phyloP scores from a whole-genome alignment of 1,284 basidiomycete genomes.

The Microbotryomycetes sp. region DNA sequence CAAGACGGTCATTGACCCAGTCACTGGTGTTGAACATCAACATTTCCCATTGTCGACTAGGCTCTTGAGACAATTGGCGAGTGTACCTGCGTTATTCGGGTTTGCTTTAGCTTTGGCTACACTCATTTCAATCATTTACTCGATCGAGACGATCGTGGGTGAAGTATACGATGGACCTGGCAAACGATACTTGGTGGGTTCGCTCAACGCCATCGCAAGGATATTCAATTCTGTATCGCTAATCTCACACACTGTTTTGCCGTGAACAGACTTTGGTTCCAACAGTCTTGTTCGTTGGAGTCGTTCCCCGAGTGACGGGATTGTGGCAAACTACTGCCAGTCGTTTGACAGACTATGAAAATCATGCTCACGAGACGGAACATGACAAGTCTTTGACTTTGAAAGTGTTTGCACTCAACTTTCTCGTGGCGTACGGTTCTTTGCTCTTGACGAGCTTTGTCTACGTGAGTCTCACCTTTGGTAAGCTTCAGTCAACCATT shows the following conservation, averaged over 20 bases:
- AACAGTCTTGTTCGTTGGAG: slow-evolving; percentile 71
- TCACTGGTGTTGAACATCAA: slow-evolving; percentile 23
- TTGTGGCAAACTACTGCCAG: slow-evolving; percentile 63
- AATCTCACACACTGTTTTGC: too few relatives aligned
- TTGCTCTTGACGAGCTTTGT: slow-evolving; percentile 62
- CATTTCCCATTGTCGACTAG: slow-evolving; percentile 1
- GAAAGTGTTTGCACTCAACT: slow-evolving; percentile 84
- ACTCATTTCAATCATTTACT: slow-evolving; percentile 42
- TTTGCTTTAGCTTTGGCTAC: slow-evolving; percentile 66
- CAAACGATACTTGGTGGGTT: slow-evolving; percentile 63
- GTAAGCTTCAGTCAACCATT: not conserved
- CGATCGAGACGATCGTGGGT: slow-evolving; percentile 42
- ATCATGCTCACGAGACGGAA: slow-evolving; percentile 52
- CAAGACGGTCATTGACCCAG: slow-evolving; percentile 27
- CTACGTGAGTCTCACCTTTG: slow-evolving; percentile 47
- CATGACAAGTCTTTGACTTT: slow-evolving; percentile 75
- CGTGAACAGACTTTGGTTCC: slow-evolving; percentile 62
- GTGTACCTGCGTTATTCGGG: slow-evolving; percentile 68
- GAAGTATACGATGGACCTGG: slow-evolving; percentile 76
- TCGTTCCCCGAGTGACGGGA: slow-evolving; percentile 77
- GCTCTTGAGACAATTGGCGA: slow-evolving; percentile 47
- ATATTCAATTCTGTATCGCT: slow-evolving; percentile 2
- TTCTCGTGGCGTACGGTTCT: slow-evolving; percentile 72
- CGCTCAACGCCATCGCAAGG: not conserved
- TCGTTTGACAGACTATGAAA: slow-evolving; percentile 80